Percentiles rank a stretch among this genome's conserved stretches.
Evolutionary conservation across 257 asterid genomes (phyloP).

Genomic region (Marsdenia floribunda): DNA sequence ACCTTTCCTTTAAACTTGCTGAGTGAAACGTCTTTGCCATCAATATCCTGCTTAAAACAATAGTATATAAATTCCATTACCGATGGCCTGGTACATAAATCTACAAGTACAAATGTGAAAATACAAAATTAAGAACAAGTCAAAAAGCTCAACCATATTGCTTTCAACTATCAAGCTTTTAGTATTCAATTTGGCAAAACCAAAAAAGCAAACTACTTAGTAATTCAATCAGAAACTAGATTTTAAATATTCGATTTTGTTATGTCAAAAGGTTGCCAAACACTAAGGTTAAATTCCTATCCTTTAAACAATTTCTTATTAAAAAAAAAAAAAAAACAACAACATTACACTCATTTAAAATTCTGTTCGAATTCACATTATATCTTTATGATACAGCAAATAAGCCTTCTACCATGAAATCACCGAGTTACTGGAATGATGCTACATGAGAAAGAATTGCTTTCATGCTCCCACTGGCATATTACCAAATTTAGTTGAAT

Average conservation of each 20-base stretch:
- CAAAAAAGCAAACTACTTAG: not conserved
- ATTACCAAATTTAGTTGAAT: not conserved
- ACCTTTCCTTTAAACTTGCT: constrained; percentile 71
- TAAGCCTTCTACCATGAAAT: not conserved
- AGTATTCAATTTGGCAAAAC: not conserved
- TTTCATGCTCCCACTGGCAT: not conserved
- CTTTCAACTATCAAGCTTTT: not conserved
- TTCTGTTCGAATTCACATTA: not conserved
- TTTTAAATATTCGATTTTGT: too few species aligned
- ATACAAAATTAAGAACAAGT: not conserved
- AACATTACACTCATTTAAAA: not conserved
- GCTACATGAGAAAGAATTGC: not conserved
- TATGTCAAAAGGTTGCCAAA: too few species aligned
- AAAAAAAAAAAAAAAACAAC: too few species aligned
- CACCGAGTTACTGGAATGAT: not conserved
- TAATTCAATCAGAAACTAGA: not conserved
- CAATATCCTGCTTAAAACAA: constrained; percentile 61
- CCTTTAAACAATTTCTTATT: not conserved
- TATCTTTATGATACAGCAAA: not conserved
- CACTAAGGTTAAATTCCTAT: not conserved
- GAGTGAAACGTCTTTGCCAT: constrained; percentile 69
- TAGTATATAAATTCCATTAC: not conserved
- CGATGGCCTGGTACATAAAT: not conserved
- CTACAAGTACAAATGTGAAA: not conserved
- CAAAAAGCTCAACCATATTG: not conserved